Base-by-base conservation (phyloP, 192 early-diverging fungal species). In the Umbelopsis ramanniana region DNA sequence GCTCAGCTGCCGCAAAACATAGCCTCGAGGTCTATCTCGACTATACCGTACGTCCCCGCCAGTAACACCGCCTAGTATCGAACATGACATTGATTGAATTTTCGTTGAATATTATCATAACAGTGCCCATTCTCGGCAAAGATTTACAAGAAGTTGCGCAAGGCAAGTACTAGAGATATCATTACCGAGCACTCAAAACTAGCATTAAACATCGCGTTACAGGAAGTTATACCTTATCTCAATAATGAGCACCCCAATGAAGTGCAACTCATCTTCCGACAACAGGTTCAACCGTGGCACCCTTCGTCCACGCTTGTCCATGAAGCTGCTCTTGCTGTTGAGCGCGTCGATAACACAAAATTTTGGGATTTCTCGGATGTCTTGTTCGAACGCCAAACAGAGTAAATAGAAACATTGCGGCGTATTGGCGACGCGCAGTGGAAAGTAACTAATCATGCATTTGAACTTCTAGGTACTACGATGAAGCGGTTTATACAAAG, bases 231-330 rank as follows among this genome's bases (percentile, higher is more conserved):
- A 54, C 89, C 91, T 6, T 84, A 75, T 52, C 54, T 90, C 10
- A 69, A 77, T 4, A 12, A 80, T 23, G 17, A 73, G 26, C 77
- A 86, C 38, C 72, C 86, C 24, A 71, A 67, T 6, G 72, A 86
- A 29, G 78, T 91, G 3, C 83, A 90, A 40, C 76, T 95, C 52
- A 76, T 91, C 17, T 90, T 95, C 74, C 83, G 93, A 19, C 91
- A 95, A 72, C 94, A 95, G 77, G 83, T 95, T 53, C 94, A 95
- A 69, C 90, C 92, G 0, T 94, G 94, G 94, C 93, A 95, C 76
- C 92, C 93, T 0, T 74, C 79, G 23, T 91, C 89, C 2, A 91
- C 90, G 5, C 68, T 93, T 33, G 75, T 93, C 60, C 90, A 93
- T 69, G 94, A 95, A 76, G 91, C 92, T 40, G 87, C 85, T 43